Percentiles rank a stretch among this genome's conserved stretches.
Evolutionary conservation across 1,139 yeast genomes (phyloP).

Genomic region (Candida mesenterica): DNA sequence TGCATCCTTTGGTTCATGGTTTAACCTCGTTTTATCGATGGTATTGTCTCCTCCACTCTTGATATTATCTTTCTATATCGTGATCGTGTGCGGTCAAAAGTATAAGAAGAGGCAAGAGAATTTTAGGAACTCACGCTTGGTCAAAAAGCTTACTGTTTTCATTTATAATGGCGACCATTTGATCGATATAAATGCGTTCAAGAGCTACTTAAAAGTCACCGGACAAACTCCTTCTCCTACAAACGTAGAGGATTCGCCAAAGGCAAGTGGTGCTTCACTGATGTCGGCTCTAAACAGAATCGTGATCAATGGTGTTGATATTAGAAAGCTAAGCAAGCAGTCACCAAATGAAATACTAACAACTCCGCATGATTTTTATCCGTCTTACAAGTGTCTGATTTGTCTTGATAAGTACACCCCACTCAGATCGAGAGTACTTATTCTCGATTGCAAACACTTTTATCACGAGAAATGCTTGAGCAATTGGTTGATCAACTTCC

Average conservation of each 20-base stretch:
- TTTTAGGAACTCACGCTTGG: constrained; percentile 33
- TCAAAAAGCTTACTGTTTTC: constrained; percentile 38
- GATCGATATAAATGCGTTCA: constrained; percentile 26
- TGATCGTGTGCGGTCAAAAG: constrained; percentile 32
- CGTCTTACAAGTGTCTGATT: constrained; percentile 46
- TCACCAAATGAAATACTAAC: constrained; percentile 24
- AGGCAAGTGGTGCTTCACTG: constrained; percentile 12
- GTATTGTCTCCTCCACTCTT: constrained; percentile 45
- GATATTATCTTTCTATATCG: constrained; percentile 35
- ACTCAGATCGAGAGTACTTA: constrained; percentile 36
- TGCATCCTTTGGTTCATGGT: constrained; percentile 41
- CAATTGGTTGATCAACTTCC: constrained; percentile 47
- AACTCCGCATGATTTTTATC: constrained; percentile 38
- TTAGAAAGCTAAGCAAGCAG: constrained; percentile 19
- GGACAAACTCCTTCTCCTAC: constrained; percentile 10
- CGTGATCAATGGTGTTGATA: constrained; percentile 33
- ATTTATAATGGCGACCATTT: constrained; percentile 39
- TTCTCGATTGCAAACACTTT: constrained; percentile 45
- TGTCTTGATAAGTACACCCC: constrained; percentile 43
- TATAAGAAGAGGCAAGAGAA: constrained; percentile 29
- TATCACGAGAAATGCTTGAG: constrained; percentile 45
- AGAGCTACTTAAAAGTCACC: constrained; percentile 22
- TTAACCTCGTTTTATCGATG: constrained; percentile 40
- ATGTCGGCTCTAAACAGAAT: constrained; percentile 19
- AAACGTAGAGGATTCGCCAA: constrained; percentile 8